A percentile compares a stretch with the other conserved stretches of the same genome.
Conservation (phyloP, 192 early-diverging fungal genomes). For the Linnemannia zychae region DNA sequence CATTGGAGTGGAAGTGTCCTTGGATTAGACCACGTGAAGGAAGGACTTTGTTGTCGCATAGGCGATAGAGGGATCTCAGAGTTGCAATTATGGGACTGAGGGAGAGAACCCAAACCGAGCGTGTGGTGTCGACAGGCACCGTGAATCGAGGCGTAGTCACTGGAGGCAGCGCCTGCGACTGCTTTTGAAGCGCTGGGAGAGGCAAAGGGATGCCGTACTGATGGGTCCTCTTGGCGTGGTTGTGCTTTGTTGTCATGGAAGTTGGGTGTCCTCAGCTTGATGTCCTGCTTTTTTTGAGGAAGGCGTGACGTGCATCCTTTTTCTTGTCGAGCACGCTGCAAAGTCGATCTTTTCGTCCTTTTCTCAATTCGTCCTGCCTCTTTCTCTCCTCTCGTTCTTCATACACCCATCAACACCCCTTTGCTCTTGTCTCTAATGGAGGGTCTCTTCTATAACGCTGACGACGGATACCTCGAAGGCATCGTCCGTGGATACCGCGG, state of each 20-base stretch:
- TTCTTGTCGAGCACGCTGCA: background rate
- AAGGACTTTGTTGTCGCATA: background rate
- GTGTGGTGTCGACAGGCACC: background rate
- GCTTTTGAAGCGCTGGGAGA: slow-evolving; percentile 20
- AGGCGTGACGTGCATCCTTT: no score
- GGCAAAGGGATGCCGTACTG: slow-evolving; percentile 37
- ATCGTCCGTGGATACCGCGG: slow-evolving; percentile 95
- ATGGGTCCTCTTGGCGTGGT: slow-evolving; percentile 20
- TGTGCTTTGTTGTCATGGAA: slow-evolving; percentile 8
- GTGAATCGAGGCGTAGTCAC: background rate
- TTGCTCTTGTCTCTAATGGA: slow-evolving; percentile 44
- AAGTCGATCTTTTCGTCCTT: background rate
- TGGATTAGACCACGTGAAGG: slow-evolving; percentile 10
- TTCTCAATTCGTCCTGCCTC: background rate
- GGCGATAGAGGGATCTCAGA: background rate
- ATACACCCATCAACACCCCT: background rate
- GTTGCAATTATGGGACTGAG: background rate
- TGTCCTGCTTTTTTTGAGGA: no score
- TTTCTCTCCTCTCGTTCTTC: background rate
- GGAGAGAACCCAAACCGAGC: background rate
- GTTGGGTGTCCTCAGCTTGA: background rate
- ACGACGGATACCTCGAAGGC: slow-evolving; percentile 94
- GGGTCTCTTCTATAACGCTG: slow-evolving; percentile 83
- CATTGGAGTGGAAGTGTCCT: slow-evolving; percentile 32
- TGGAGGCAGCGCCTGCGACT: background rate